Percentiles rank a stretch among this genome's conserved stretches.
Conservation (phyloP, 1,284 basidiomycete genomes). For the Ganoderma lucidum region DNA sequence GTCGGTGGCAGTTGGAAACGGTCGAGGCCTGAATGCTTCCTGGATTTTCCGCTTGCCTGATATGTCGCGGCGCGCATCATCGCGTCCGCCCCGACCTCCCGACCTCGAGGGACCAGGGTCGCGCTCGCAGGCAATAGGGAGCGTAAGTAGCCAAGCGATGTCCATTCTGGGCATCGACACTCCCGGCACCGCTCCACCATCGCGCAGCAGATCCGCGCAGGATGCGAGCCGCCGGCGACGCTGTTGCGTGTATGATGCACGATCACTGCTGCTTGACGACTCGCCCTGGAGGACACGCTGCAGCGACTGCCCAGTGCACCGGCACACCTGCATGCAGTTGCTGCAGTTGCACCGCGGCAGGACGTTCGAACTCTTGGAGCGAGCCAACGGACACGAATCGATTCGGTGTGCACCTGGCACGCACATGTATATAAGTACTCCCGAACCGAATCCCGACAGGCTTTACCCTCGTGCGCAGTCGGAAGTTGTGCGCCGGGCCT, state of each 20-base stretch:
- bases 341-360: background rate
- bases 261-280: background rate
- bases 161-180: background rate
- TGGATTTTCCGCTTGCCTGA: background rate
- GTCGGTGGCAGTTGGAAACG: background rate
- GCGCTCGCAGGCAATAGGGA: background rate
- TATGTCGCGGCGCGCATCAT: slow-evolving; percentile 14
- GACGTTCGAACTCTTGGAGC: background rate
- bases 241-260: background rate
- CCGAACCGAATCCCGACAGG: background rate
- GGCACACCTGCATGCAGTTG: background rate
- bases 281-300: background rate
- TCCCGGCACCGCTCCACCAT: background rate
- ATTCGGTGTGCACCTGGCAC: background rate
- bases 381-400: background rate
- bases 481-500: background rate
- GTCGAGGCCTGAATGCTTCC: background rate
- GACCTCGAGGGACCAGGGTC: background rate
- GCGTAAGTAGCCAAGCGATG: background rate
- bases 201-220: slow-evolving; percentile 3
- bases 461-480: slow-evolving; percentile 3
- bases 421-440: no score
- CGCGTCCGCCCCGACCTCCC: slow-evolving; percentile 15
- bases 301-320: background rate
- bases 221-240: background rate